Percentiles rank a stretch among this genome's conserved stretches.
phyloP scores from a whole-genome alignment of 805 yeast species.

The Lipomyces oligophaga region DNA sequence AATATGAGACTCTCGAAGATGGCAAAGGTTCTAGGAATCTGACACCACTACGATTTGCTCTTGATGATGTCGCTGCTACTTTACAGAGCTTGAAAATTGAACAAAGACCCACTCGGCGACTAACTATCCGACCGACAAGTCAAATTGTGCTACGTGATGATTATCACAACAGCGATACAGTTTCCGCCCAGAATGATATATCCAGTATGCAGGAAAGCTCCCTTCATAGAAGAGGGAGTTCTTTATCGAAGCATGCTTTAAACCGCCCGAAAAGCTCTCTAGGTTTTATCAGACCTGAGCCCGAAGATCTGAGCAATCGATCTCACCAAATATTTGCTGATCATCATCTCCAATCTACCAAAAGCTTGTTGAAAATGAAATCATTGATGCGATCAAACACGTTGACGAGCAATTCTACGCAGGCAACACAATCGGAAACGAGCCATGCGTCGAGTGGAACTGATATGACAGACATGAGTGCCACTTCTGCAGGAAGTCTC shows the following conservation, averaged over 20 bases:
- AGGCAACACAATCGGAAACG: slow-evolving; percentile 21
- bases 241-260: slow-evolving; percentile 1
- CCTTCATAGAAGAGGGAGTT: too few species aligned
- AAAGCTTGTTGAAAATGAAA: slow-evolving; percentile 11
- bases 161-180: too few species aligned
- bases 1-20: slow-evolving; percentile 1
- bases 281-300: slow-evolving; percentile 9
- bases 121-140: background rate
- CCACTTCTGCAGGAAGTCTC: slow-evolving; percentile 84
- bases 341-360: slow-evolving; percentile 7
- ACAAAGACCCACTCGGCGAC: background rate
- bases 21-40: background rate
- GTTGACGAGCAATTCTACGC: slow-evolving; percentile 15
- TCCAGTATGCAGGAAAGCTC: too few species aligned
- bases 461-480: slow-evolving; percentile 64
- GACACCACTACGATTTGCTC: slow-evolving; percentile 37
- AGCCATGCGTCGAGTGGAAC: slow-evolving; percentile 34
- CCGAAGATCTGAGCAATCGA: background rate
- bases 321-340: background rate
- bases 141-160: slow-evolving; percentile 4
- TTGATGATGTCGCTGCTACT: slow-evolving; percentile 36
- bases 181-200: too few species aligned
- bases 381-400: slow-evolving; percentile 18
- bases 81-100: slow-evolving; percentile 31
- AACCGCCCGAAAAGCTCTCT: slow-evolving; percentile 22